Evolutionary conservation across 1,139 yeast species (phyloP).

Genomic region (Nakaseomyces nivariensis): DNA sequence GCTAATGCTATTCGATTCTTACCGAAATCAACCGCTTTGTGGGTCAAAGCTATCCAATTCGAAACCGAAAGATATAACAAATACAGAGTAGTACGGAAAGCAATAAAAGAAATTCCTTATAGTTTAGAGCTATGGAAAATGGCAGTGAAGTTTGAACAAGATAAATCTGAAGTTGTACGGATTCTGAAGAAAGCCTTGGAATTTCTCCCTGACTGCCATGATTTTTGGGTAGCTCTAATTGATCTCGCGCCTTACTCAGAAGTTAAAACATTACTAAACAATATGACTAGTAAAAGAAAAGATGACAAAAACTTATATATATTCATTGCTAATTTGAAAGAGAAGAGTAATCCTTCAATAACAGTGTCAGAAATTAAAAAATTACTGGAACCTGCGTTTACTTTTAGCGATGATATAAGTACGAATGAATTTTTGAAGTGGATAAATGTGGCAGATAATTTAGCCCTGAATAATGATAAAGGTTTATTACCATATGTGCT

Average conservation of each 20-base stretch:
- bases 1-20: conserved; percentile 56
- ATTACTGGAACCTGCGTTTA: neutral
- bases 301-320: conserved; percentile 58
- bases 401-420: neutral
- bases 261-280: conserved; percentile 46
- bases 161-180: conserved; percentile 40
- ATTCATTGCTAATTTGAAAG: conserved; percentile 63
- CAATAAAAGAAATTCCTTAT: conserved; percentile 43
- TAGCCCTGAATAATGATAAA: conserved; percentile 29
- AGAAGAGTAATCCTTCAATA: conserved; percentile 34
- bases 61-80: conserved; percentile 49
- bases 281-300: conserved; percentile 48
- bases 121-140: conserved; percentile 44
- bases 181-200: conserved; percentile 62
- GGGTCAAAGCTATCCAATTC: conserved; percentile 62
- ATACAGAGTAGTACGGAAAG: conserved; percentile 51
- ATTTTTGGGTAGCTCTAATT: conserved; percentile 52
- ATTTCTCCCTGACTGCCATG: conserved; percentile 51
- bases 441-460: conserved; percentile 38
- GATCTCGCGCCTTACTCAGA: conserved; percentile 35
- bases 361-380: conserved; percentile 28
- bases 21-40: conserved; percentile 48
- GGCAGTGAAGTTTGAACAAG: conserved; percentile 42
- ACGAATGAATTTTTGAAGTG: conserved; percentile 33
- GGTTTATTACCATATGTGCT: conserved; percentile 18